Conservation (phyloP, 306 rosid species). For the Corylus heterophylla region DNA sequence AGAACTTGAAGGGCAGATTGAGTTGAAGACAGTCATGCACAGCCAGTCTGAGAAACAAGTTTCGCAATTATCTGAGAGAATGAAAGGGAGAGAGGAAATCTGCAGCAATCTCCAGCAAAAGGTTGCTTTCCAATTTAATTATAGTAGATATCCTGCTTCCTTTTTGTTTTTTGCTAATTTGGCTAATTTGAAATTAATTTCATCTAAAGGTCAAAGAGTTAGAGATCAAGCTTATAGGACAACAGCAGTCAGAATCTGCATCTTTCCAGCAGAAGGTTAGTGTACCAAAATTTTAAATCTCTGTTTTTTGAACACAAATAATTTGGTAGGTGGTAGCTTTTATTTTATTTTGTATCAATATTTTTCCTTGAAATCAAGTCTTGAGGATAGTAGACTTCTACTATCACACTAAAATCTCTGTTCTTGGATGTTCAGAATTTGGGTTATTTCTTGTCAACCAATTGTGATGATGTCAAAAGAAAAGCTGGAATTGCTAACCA, state of each 20-base stretch:
- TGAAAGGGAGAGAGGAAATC: constrained; percentile 70
- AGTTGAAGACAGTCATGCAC: constrained; percentile 56
- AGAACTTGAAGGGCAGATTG: constrained; percentile 83
- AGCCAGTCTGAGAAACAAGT: constrained; percentile 71
- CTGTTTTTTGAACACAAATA: not conserved
- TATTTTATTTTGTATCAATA: not conserved
- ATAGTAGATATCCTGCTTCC: constrained; percentile 3
- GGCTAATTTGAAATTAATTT: constrained; percentile 23
- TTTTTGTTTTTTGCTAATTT: constrained; percentile 13
- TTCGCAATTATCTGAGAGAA: constrained; percentile 61
- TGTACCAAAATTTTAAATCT: not conserved
- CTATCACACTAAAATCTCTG: not conserved
- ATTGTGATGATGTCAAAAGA: not conserved
- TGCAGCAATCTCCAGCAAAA: constrained; percentile 68
- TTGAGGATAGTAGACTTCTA: not conserved
- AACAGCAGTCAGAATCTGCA: constrained; percentile 55
- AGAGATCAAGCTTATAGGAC: constrained; percentile 65
- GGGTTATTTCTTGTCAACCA: constrained; percentile 3
- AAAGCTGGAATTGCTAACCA: constrained; percentile 10
- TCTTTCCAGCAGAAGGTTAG: constrained; percentile 64
- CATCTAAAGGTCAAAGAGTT: constrained; percentile 68
- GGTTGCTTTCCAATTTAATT: constrained; percentile 45
- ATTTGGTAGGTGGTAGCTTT: not conserved
- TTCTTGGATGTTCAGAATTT: not conserved
- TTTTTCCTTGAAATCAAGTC: not conserved